Conservation (phyloP, 75 land plant species). For the Chamaecyparis obtusa region DNA sequence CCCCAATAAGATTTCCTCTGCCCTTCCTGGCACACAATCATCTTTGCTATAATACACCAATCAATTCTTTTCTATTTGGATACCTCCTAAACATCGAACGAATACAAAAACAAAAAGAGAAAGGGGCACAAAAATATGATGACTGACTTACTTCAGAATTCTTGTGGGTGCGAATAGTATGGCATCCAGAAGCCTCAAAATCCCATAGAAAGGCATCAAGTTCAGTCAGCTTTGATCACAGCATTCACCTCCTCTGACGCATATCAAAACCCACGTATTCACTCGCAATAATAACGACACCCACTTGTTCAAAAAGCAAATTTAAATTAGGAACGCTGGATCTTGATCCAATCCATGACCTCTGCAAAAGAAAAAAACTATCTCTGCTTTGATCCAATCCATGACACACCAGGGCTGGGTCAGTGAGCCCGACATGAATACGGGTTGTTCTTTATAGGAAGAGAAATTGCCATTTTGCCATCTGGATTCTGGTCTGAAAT, state of each 20-base stretch:
- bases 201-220: not conserved
- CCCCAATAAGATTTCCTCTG: not conserved
- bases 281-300: not conserved
- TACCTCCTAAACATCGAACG: not conserved
- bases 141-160: not conserved
- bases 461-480: not conserved
- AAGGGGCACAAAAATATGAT: not conserved
- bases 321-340: not conserved
- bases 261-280: not conserved
- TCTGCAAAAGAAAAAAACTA: not conserved
- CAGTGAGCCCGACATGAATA: not conserved
- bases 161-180: not conserved
- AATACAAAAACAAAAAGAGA: not conserved
- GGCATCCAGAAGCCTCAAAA: not conserved
- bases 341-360: not conserved
- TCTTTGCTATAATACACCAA: not conserved
- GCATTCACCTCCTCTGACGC: not conserved
- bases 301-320: not conserved
- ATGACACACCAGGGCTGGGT: not conserved
- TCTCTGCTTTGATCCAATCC: not conserved
- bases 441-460: not conserved
- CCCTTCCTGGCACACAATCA: not conserved
- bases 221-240: not conserved
- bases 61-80: not conserved
- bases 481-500: not conserved